Evolutionary conservation across 2,329 filamentous ascomycete genomes (phyloP), one percentile per base, ranked within the genome.

Genomic region (Exophiala viscosa): DNA sequence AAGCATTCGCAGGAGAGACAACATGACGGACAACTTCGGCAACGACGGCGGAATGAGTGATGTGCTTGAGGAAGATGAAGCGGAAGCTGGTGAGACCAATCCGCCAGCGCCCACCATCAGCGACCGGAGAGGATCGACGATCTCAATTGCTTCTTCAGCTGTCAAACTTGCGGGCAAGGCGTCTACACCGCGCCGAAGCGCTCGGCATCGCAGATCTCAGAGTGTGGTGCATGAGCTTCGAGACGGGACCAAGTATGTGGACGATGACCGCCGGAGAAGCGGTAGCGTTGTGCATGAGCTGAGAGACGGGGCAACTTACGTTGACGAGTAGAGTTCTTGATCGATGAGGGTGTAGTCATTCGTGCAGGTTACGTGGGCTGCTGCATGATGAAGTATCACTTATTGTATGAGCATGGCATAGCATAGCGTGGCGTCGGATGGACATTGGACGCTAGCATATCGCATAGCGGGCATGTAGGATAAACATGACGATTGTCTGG

Each of bases 181-280:
- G 14, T 40, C 47, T 28, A 51, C 52, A 10, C 56, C 52, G 13
- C 39, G 56, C 15, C 42, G 52, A 14, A 59, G 56, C 42, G 36
- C 42, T 8, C 52, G 50, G 40, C 52, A 48, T 34, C 48, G 11
- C 39, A 51, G 44, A 45, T 53, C 52, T 7, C 54, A 51, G 14
- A 59, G 47, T 28, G 11, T 62, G 28, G 50, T 63, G n/a, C 61
- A 64, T 49, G 61, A 64, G 38, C 43, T 64, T 48, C 46, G 61
- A 7, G 61, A 62, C 44, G 61, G 61, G 7, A 64, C 58, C 14
- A 54, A 43, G 47, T 64, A 61, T 48, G 52, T 62, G 11, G 62
- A 64, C 45, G 53, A 55, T n/a, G 43, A 45, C 23, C 49, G 35
- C 14, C 38, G 42, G 48, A 53, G 43, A 38, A 47, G 48, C 15